These are phyloP conservation scores for Metschnikowia shivogae DNA, from an alignment of 805 yeast species.

Conservation along the genomic window DNA sequence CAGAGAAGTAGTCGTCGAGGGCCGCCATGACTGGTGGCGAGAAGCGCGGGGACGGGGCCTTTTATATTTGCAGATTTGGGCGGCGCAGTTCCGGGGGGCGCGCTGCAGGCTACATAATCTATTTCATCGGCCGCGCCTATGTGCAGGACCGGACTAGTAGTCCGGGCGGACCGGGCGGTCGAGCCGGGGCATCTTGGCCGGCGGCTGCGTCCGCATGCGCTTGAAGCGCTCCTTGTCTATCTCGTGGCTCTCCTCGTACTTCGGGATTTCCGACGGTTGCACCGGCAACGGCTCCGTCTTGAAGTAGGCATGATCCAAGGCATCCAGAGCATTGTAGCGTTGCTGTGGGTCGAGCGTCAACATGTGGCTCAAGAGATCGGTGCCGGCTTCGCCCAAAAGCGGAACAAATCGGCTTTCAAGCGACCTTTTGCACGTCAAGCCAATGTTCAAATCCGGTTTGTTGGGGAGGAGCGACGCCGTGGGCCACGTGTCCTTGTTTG, in stretches of 20 bases:
- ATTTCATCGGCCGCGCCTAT: not conserved
- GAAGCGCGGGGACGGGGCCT: not conserved
- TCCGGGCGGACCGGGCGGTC: slow-evolving; percentile 3
- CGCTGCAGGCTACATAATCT: too few species aligned
- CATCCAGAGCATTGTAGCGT: slow-evolving; percentile 76
- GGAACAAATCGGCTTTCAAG: slow-evolving; percentile 47
- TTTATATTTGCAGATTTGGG: not conserved
- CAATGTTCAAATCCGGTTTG: slow-evolving; percentile 41
- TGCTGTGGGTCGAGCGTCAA: slow-evolving; percentile 65
- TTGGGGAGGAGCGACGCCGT: slow-evolving; percentile 56
- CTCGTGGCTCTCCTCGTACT: slow-evolving; percentile 85
- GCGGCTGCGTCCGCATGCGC: slow-evolving; percentile 29
- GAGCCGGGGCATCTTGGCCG: slow-evolving; percentile 5
- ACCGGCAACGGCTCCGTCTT: slow-evolving; percentile 62
- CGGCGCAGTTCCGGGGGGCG: not conserved
- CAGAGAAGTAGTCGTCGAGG: slow-evolving; percentile 16
- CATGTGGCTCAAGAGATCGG: slow-evolving; percentile 56
- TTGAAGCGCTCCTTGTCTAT: slow-evolving; percentile 63
- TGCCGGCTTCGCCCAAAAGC: slow-evolving; percentile 42
- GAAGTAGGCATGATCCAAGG: slow-evolving; percentile 69
- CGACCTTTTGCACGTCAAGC: slow-evolving; percentile 44
- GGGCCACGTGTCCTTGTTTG: slow-evolving; percentile 59
- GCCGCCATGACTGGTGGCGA: slow-evolving; percentile 6
- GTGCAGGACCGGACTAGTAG: slow-evolving; percentile 2
- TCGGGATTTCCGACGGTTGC: slow-evolving; percentile 49